These are phyloP conservation scores for Stagonosporopsis tanaceti DNA, from an alignment of 2,329 filamentous ascomycete genomes.

Conservation along the genomic window DNA sequence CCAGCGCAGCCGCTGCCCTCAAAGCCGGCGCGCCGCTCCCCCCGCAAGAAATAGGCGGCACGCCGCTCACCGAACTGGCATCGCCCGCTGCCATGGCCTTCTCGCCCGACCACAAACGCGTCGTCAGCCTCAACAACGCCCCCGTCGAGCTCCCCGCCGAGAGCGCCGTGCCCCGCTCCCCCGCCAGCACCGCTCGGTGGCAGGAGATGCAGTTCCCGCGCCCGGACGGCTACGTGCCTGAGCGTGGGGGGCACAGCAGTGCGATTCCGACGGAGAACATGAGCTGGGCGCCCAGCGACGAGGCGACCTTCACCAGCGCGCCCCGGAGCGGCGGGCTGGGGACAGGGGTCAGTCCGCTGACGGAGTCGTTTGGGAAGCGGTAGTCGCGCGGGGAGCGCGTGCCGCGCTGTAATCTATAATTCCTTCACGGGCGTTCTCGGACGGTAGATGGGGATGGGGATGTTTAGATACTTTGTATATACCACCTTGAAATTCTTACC, in stretches of 20 bases:
- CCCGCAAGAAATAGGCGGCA: slow-evolving; percentile 36
- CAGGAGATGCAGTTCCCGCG: slow-evolving; percentile 30
- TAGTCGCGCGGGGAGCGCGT: background rate
- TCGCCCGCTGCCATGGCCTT: slow-evolving; percentile 22
- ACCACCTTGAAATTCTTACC: too few species aligned
- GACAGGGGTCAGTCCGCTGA: slow-evolving; percentile 31
- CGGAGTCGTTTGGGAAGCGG: slow-evolving; percentile 17
- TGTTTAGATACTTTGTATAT: slow-evolving; percentile 1
- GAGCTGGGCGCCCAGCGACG: slow-evolving; percentile 36
- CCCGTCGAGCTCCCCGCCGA: slow-evolving; percentile 38
- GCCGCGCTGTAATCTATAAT: background rate
- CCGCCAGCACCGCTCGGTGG: slow-evolving; percentile 31
- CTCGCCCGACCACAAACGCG: slow-evolving; percentile 31
- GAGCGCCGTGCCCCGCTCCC: slow-evolving; percentile 3
- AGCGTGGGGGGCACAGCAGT: slow-evolving; percentile 31
- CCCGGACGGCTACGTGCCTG: slow-evolving; percentile 18
- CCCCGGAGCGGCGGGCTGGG: slow-evolving; percentile 14
- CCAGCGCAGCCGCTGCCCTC: slow-evolving; percentile 13
- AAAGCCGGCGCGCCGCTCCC: slow-evolving; percentile 22
- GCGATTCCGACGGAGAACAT: slow-evolving; percentile 23
- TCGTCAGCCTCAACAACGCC: slow-evolving; percentile 30
- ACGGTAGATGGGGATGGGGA: background rate
- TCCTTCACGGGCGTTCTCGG: background rate
- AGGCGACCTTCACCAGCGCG: slow-evolving; percentile 22
- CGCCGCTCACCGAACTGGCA: slow-evolving; percentile 35